These are phyloP conservation scores for Macrocybe gigantea DNA, from an alignment of 768 basidiomycete genomes.

Conservation along the genomic window DNA sequence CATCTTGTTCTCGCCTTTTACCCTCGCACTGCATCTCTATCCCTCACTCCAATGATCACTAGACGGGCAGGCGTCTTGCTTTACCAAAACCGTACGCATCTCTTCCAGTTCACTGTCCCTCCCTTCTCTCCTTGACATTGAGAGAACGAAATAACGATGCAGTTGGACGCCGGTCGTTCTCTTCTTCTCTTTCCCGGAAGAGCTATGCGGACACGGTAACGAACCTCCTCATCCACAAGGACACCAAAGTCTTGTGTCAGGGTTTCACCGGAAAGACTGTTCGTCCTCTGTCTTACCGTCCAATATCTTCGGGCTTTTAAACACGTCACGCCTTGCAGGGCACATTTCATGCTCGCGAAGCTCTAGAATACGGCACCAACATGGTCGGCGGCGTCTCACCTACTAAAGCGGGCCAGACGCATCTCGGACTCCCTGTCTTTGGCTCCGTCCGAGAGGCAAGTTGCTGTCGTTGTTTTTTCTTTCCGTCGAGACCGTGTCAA, in stretches of 20 bases:
- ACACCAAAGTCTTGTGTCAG: slow-evolving; percentile 92
- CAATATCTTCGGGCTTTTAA: background rate
- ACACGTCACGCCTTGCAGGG: slow-evolving; percentile 43
- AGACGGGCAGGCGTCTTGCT: slow-evolving; percentile 57
- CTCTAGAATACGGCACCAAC: slow-evolving; percentile 89
- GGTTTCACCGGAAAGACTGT: slow-evolving; percentile 96
- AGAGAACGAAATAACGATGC: background rate
- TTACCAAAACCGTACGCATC: slow-evolving; percentile 40
- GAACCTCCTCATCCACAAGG: slow-evolving; percentile 90
- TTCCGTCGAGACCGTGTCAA: slow-evolving; percentile 4
- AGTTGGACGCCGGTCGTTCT: slow-evolving; percentile 78
- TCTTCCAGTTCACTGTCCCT: background rate
- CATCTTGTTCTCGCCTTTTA: background rate
- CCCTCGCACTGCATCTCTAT: no score
- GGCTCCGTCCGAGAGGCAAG: slow-evolving; percentile 85
- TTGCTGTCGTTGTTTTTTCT: slow-evolving; percentile 1
- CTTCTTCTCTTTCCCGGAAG: slow-evolving; percentile 64
- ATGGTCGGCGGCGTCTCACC: slow-evolving; percentile 98
- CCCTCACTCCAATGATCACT: slow-evolving; percentile 37
- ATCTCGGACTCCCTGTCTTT: slow-evolving; percentile 93
- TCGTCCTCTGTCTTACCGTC: slow-evolving; percentile 15
- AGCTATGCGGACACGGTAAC: slow-evolving; percentile 86
- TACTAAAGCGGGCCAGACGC: slow-evolving; percentile 93
- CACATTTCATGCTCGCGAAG: slow-evolving; percentile 94
- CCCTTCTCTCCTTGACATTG: slow-evolving; percentile 5